A percentile compares a stretch with the other conserved stretches of the same genome.
Conservation (phyloP, 345 rosid species). For the Eutrema yunnanense region DNA sequence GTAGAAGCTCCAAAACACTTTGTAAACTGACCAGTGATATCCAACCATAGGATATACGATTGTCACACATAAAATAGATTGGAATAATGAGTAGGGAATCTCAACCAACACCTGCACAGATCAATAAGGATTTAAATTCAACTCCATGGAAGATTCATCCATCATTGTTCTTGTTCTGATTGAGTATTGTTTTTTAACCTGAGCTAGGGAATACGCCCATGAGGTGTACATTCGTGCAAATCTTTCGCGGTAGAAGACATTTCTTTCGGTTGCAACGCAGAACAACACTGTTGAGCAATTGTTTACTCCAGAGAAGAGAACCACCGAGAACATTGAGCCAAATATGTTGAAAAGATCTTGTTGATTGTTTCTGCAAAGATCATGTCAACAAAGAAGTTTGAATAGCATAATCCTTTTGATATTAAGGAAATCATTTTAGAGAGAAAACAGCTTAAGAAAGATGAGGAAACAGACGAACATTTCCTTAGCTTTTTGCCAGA, state of each 20-base stretch:
- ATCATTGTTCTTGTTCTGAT: background rate
- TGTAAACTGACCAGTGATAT: conserved; percentile 29
- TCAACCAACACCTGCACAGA: conserved; percentile 43
- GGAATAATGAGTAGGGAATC: conserved; percentile 37
- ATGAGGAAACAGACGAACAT: conserved; percentile 29
- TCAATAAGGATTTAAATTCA: background rate
- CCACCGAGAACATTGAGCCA: conserved; percentile 28
- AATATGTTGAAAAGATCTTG: conserved; percentile 34
- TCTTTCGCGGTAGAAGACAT: conserved; percentile 36
- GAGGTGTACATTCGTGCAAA: conserved; percentile 44
- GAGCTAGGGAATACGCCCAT: conserved; percentile 44
- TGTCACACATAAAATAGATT: conserved; percentile 21
- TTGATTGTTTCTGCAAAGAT: conserved; percentile 26
- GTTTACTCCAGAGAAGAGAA: conserved; percentile 31
- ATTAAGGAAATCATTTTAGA: background rate
- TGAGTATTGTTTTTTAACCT: conserved; percentile 27
- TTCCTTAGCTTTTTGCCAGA: conserved; percentile 44
- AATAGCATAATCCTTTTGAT: too few relatives aligned
- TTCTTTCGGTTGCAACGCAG: conserved; percentile 29
- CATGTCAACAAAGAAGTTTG: background rate
- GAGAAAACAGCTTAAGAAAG: background rate
- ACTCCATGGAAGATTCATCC: too few relatives aligned
- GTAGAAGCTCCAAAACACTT: conserved; percentile 40
- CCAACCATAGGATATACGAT: conserved; percentile 42
- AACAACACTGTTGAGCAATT: conserved; percentile 31